Evolutionary conservation across 495 filamentous ascomycete genomes (phyloP).

Genomic region (Clohesyomyces aquaticus): DNA sequence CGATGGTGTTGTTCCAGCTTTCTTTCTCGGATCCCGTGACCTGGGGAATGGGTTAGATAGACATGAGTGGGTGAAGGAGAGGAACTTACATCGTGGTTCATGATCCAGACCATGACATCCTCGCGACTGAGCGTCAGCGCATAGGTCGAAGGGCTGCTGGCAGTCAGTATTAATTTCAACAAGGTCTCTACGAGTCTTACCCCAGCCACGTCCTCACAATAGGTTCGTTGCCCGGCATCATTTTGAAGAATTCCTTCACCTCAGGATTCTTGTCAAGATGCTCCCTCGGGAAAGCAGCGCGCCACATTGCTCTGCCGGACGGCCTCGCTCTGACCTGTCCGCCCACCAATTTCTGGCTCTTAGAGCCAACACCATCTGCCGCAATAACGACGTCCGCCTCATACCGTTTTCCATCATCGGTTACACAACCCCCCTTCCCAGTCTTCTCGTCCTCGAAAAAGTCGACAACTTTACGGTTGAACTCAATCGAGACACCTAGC

Average conservation of each 20-base stretch:
- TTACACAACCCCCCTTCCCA: conserved; percentile 56
- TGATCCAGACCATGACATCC: conserved; percentile 59
- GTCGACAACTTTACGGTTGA: conserved; percentile 58
- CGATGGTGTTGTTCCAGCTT: conserved; percentile 59
- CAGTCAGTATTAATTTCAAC: background rate
- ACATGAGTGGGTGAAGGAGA: background rate
- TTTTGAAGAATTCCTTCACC: conserved; percentile 49
- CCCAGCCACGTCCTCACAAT: conserved; percentile 46
- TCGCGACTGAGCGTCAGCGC: conserved; percentile 54
- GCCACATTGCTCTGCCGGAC: conserved; percentile 58
- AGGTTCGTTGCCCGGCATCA: conserved; percentile 48
- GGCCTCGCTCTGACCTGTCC: conserved; percentile 56
- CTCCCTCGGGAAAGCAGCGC: conserved; percentile 54
- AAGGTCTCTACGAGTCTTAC: conserved; percentile 28
- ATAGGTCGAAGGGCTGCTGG: conserved; percentile 53
- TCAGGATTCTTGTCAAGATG: conserved; percentile 44
- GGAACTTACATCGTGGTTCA: conserved; percentile 58
- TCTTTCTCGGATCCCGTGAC: conserved; percentile 55
- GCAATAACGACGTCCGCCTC: conserved; percentile 63
- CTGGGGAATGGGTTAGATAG: conserved; percentile 39
- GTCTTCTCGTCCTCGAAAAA: conserved; percentile 60
- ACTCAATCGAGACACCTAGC: conserved; percentile 27
- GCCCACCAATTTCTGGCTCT: conserved; percentile 60
- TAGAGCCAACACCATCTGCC: conserved; percentile 67
- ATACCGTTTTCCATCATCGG: conserved; percentile 56